Conservation (phyloP, 2,329 filamentous ascomycete species). For the Dothistroma pini region DNA sequence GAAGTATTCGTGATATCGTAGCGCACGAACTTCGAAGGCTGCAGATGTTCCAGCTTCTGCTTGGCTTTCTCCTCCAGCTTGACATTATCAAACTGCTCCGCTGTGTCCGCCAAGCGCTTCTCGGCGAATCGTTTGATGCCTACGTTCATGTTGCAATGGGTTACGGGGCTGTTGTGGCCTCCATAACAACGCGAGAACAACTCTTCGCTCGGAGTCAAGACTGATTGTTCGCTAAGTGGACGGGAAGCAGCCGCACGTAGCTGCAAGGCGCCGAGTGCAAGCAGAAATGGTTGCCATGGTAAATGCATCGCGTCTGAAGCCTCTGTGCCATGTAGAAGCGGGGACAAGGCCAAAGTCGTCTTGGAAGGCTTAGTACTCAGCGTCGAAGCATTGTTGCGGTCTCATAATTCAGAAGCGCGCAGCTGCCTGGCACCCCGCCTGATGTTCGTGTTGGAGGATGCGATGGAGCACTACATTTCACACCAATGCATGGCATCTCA, state of each 20-base stretch:
- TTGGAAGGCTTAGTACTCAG: background rate
- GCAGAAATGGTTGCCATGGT: background rate
- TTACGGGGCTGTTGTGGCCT: background rate
- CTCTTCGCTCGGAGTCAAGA: background rate
- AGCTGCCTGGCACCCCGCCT: background rate
- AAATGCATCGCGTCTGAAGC: background rate
- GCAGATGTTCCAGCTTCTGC: background rate
- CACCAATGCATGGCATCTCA: background rate
- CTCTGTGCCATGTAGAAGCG: background rate
- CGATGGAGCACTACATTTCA: background rate
- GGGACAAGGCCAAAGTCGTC: background rate
- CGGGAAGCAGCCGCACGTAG: background rate
- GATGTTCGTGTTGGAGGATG: background rate
- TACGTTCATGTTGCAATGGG: background rate
- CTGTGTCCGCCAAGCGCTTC: background rate
- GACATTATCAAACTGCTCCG: constrained; percentile 1
- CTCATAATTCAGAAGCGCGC: background rate
- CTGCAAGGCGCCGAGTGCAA: background rate
- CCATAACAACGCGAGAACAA: background rate
- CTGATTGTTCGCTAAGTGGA: background rate
- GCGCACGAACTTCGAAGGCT: background rate
- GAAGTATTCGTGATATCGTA: constrained; percentile 1
- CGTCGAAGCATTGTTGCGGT: background rate
- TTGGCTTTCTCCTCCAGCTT: background rate
- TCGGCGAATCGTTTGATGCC: background rate